Conservation (phyloP, 768 basidiomycete species). For the Hypholoma fasciculare region DNA sequence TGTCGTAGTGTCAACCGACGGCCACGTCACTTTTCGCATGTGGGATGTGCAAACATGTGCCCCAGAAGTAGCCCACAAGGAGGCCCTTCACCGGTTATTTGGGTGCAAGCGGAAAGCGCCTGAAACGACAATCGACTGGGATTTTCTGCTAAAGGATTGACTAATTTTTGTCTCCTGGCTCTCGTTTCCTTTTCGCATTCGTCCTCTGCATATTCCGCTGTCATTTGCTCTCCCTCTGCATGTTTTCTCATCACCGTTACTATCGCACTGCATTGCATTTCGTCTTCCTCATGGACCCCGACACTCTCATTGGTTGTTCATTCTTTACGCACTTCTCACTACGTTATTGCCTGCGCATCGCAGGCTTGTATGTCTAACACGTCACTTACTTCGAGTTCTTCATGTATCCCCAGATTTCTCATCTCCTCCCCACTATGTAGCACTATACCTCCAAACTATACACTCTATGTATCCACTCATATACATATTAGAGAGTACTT, state of each 20-base stretch:
- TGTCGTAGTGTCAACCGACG: conserved; percentile 61
- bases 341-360: conserved; percentile 12
- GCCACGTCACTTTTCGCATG: conserved; percentile 70
- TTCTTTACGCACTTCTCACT: conserved; percentile 9
- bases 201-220: conserved; percentile 3
- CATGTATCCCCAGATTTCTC: conserved; percentile 2
- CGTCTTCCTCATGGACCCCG: conserved; percentile 12
- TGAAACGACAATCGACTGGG: conserved; percentile 69
- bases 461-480: conserved; percentile 3
- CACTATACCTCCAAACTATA: conserved; percentile 9
- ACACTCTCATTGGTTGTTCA: conserved; percentile 8
- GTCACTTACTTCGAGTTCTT: conserved; percentile 4
- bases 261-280: conserved; percentile 5
- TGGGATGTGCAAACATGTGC: conserved; percentile 72
- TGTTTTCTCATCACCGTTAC: conserved; percentile 1
- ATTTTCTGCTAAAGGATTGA: conserved; percentile 73
- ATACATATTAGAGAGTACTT: not conserved
- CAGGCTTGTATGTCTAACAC: conserved; percentile 25
- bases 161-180: conserved; percentile 2
- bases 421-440: conserved; percentile 14
- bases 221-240: conserved; percentile 10
- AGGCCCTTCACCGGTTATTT: conserved; percentile 65
- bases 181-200: conserved; percentile 14
- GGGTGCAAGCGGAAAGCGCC: conserved; percentile 55
- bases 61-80: conserved; percentile 63